These are phyloP conservation scores for Scutellaria barbata DNA, from an alignment of 257 asterid genomes.

Conservation along the genomic window DNA sequence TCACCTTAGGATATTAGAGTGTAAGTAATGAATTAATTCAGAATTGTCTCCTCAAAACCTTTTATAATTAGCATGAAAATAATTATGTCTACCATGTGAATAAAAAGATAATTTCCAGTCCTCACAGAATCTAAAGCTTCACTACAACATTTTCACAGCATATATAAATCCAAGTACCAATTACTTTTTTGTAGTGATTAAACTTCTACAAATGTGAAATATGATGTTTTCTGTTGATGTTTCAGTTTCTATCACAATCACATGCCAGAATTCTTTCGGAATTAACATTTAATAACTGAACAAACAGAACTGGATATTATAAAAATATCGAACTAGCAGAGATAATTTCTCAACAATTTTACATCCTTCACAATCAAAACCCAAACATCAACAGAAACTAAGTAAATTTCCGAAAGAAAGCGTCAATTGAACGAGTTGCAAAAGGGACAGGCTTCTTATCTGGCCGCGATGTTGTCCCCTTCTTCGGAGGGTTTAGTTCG, in stretches of 20 bases:
- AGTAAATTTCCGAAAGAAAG: constrained; percentile 64
- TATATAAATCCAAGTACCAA: not conserved
- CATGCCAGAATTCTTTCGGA: not conserved
- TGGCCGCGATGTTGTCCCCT: constrained; percentile 40
- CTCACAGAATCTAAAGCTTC: not conserved
- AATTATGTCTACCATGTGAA: not conserved
- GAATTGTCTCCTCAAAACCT: constrained; percentile 46
- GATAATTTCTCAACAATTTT: constrained; percentile 9
- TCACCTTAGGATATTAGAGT: constrained; percentile 49
- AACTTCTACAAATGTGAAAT: not conserved
- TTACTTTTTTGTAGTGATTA: too few species aligned
- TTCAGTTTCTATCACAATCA: not conserved
- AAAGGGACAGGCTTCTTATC: constrained; percentile 53
- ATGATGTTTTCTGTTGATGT: not conserved
- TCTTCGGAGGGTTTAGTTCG: constrained; percentile 42
- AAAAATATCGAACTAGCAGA: not conserved
- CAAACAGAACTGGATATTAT: not conserved
- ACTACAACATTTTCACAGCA: not conserved
- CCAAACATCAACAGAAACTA: constrained; percentile 29
- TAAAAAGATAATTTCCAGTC: not conserved
- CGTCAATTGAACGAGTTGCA: constrained; percentile 71
- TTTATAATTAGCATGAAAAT: constrained; percentile 30
- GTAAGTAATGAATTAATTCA: constrained; percentile 20
- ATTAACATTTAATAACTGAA: not conserved
- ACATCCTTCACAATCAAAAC: constrained; percentile 23